Base-by-base conservation (phyloP, 805 yeast species). In the Myxozyma nipponensis region DNA sequence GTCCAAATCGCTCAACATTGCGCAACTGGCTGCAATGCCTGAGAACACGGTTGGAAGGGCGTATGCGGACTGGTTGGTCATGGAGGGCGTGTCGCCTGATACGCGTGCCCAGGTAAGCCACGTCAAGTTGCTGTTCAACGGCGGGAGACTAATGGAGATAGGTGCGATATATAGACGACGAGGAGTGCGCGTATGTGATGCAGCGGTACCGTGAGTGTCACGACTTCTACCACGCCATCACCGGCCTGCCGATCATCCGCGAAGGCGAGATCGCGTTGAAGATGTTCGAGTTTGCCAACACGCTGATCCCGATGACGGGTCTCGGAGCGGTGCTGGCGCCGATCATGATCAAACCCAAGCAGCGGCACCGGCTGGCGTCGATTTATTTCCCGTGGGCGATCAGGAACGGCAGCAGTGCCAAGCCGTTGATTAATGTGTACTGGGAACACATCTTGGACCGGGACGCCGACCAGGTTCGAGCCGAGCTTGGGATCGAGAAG, bases 211-310 rank as follows among this genome's bases (percentile, higher is more conserved):
- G 98, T 46, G 98, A 93, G 66, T 90, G 96, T 64, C 98, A 93
- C 63, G 98, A 93, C 64, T 93, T 93, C 63, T 91, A 89, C 65
- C 98, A 93, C 65, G 86, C 98, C 0, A 75, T 93, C 25, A 84
- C 95, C 0, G 91, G 95, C 15, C 74, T 87, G 44, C 98, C 98
- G 0, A 86, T 90, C 42, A 83, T 86, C 39, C 79, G 93, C 57
- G 98, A 93, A 64, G 98, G 98, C n/a, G 98, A 93, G 65, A 54
- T 93, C 46, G 88, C 96, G 0, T 84, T 93, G 18, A 93, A 93
- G 68, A 54, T 54, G 42, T 81, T 93, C 60, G 98, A 91, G 67
- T 95, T 83, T 62, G 84, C 93, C 63, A 91, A 93, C 66, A 77
- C 91, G 52, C 95, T 95, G 3, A 79, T 93, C 40, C 97, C 97